phyloP scores from a whole-genome alignment of 768 basidiomycete species.

The Omphalotus guepiniiformis region DNA sequence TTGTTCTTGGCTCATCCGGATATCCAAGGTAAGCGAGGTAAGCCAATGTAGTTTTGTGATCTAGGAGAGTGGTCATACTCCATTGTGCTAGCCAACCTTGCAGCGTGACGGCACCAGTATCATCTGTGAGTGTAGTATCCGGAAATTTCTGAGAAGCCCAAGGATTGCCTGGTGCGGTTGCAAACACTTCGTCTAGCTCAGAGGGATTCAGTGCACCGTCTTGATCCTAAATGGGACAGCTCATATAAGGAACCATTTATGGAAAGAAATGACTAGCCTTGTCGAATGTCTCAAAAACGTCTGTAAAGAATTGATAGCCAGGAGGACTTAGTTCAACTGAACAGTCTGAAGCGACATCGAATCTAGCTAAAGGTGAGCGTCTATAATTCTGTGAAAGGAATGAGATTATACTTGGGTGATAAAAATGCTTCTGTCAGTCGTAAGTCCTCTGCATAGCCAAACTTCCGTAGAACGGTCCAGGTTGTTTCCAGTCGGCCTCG shows the following conservation, averaged over 20 bases:
- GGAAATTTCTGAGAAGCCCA: slow-evolving; percentile 92
- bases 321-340: slow-evolving; percentile 93
- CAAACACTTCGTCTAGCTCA: slow-evolving; percentile 87
- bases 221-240: slow-evolving; percentile 78
- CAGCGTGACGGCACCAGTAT: slow-evolving; percentile 86
- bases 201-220: slow-evolving; percentile 85
- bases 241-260: not conserved
- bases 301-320: slow-evolving; percentile 96
- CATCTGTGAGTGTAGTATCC: slow-evolving; percentile 83
- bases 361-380: slow-evolving; percentile 41
- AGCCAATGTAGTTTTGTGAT: slow-evolving; percentile 85
- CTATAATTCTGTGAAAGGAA: slow-evolving; percentile 6
- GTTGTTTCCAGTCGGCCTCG: slow-evolving; percentile 94
- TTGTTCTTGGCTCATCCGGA: slow-evolving; percentile 71
- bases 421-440: slow-evolving; percentile 85
- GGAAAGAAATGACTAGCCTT: slow-evolving; percentile 46
- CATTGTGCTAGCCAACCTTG: slow-evolving; percentile 99
- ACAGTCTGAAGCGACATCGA: slow-evolving; percentile 91
- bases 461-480: slow-evolving; percentile 93
- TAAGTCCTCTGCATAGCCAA: slow-evolving; percentile 95
- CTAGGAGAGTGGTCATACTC: slow-evolving; percentile 98
- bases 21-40: slow-evolving; percentile 97
- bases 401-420: slow-evolving; percentile 69
- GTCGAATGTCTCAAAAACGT: slow-evolving; percentile 93
- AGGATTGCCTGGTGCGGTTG: slow-evolving; percentile 95